Evolutionary conservation across 805 yeast genomes (phyloP).

Genomic region (Cyberlindnera nakhonratchasimensis): DNA sequence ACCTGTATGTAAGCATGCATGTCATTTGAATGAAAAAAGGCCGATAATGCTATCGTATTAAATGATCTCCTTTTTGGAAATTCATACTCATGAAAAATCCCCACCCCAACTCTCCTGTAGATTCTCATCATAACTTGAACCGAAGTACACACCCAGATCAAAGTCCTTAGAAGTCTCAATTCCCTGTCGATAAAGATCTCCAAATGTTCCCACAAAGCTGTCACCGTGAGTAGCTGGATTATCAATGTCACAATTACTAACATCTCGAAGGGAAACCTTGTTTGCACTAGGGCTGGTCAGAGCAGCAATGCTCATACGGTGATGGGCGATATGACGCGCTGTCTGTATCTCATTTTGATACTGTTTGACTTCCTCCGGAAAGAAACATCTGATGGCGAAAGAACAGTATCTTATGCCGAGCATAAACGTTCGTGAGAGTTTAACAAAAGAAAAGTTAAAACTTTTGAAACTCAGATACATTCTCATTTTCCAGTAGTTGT

Average conservation of each 20-base stretch:
- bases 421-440: conserved; percentile 1
- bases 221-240: background rate
- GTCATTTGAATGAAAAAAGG: background rate
- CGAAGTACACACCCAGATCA: conserved; percentile 7
- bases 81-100: background rate
- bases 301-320: background rate
- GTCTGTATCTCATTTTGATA: background rate
- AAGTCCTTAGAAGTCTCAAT: conserved; percentile 3
- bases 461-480: background rate
- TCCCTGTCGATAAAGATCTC: conserved; percentile 5
- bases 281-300: background rate
- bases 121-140: conserved; percentile 3
- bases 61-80: no score
- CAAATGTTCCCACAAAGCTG: conserved; percentile 5
- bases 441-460: conserved; percentile 1
- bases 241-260: background rate
- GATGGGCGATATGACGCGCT: background rate
- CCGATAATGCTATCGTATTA: background rate
- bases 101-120: conserved; percentile 2
- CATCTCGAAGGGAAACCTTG: background rate
- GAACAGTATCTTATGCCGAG: conserved; percentile 1
- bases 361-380: conserved; percentile 1
- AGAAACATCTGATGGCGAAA: background rate
- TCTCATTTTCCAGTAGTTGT: background rate
- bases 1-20: background rate